Base-by-base conservation (phyloP, 1,139 yeast genomes). In the Blastobotrys proliferans region DNA sequence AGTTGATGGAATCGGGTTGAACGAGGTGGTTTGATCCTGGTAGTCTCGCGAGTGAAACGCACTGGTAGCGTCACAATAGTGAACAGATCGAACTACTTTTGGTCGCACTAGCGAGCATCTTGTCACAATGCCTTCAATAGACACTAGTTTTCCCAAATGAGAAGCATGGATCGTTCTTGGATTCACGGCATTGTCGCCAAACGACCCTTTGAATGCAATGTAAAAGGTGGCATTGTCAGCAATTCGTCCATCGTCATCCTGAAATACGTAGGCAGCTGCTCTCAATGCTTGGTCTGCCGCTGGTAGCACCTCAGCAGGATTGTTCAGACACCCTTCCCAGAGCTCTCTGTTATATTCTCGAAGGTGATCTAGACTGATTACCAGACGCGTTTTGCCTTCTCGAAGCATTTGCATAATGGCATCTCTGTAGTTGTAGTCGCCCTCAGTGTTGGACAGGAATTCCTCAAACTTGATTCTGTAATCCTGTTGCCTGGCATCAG, bases 91-190 rank as follows among this genome's bases (percentile, higher is more conserved):
- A 38, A 88, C 77, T 44, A 92, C 77, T 61, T 92, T 92, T 25
- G 98, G 98, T 49, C 97, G 77, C 35, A 92, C 95, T 49, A 92
- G 71, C 1, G 97, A 88, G 32, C 95, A 92, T 51, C 94, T 74
- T 1, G 98, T 92, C 16, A 92, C 96, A 56, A 92, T 92, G 45
- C 99, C 99, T 66, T 92, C 97, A 28, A 94, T 73, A 1, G 95
- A 83, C 28, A 92, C 80, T 74, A 92, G 71, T 57, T 82, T 82
- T 39, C 95, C 87, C 43, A 92, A 70, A 53, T 79, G 83, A 14
- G 73, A 67, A 2, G 97, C 83, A 49, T 81, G 78, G 49, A 94
- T 79, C 2, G 95, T 81, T 60, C 98, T 76, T 21, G 99, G 97
- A 17, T 90, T 83, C 25, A 90, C 81, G 45, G 83, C 76, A 59